Evolutionary conservation across 495 filamentous ascomycete species (phyloP).

Genomic region (Penicillium paradoxum): DNA sequence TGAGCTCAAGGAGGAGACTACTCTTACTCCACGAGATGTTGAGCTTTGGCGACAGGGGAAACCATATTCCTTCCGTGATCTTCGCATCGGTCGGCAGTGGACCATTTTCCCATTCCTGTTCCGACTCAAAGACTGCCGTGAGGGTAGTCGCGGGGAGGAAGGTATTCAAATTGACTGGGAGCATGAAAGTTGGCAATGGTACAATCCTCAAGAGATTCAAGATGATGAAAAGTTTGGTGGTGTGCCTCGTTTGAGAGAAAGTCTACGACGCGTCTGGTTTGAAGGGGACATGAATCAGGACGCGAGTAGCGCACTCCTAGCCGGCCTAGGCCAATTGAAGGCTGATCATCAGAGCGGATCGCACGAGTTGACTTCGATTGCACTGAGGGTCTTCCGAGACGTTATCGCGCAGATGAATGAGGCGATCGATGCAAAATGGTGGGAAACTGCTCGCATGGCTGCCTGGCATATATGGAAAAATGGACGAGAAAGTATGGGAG

Average conservation of each 20-base stretch:
- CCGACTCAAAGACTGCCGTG: constrained; percentile 35
- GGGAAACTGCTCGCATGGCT: constrained; percentile 49
- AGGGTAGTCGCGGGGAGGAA: constrained; percentile 24
- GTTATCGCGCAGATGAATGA: constrained; percentile 26
- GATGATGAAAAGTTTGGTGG: constrained; percentile 38
- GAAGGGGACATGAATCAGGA: constrained; percentile 38
- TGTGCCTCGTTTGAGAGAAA: constrained; percentile 54
- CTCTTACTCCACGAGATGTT: constrained; percentile 41
- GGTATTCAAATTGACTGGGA: constrained; percentile 59
- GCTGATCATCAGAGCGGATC: constrained; percentile 54
- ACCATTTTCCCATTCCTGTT: constrained; percentile 61
- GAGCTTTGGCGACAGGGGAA: constrained; percentile 53
- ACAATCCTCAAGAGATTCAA: constrained; percentile 42
- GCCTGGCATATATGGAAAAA: constrained; percentile 63
- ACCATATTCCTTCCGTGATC: constrained; percentile 52
- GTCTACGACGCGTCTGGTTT: constrained; percentile 53
- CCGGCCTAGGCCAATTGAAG: constrained; percentile 43
- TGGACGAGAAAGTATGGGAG: constrained; percentile 58
- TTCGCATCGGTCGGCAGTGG: constrained; percentile 51
- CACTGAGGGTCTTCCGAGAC: constrained; percentile 44
- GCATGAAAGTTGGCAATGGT: constrained; percentile 54
- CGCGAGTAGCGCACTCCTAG: constrained; percentile 39
- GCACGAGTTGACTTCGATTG: constrained; percentile 47
- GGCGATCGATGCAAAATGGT: constrained; percentile 37
- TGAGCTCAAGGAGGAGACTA: constrained; percentile 60